phyloP scores from a whole-genome alignment of 495 filamentous ascomycete species.

The Neurospora discreta region DNA sequence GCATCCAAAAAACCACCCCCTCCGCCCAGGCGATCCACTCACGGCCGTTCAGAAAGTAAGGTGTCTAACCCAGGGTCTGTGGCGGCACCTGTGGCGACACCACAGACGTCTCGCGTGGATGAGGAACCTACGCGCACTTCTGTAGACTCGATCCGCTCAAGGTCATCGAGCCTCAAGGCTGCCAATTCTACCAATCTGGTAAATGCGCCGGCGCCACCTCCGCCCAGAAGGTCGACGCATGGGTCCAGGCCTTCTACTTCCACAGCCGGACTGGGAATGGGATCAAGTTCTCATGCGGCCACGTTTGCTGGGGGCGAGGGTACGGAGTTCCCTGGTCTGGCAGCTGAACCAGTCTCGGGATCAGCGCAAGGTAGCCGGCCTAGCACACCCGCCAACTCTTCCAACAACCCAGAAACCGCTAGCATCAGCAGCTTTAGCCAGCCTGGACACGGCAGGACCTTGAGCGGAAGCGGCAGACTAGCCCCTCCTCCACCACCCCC shows the following conservation, averaged over 20 bases:
- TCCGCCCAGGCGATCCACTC: constrained; percentile 35
- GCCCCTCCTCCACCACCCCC: constrained; percentile 35
- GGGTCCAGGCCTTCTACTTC: constrained; percentile 16
- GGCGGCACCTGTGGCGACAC: neutral
- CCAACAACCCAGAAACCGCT: neutral
- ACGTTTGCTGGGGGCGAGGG: constrained; percentile 2
- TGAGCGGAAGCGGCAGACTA: constrained; percentile 13
- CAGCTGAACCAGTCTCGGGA: neutral
- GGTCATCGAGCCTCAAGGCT: constrained; percentile 28
- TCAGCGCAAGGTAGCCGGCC: neutral
- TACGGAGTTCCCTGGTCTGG: neutral
- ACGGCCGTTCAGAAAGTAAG: constrained; percentile 30
- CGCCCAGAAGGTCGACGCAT: constrained; percentile 30
- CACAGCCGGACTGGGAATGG: neutral
- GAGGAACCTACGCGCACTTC: constrained; percentile 28
- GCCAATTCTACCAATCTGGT: constrained; percentile 1
- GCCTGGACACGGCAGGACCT: neutral
- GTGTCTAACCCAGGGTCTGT: constrained; percentile 14
- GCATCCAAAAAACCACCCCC: constrained; percentile 31
- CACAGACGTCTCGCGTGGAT: constrained; percentile 20
- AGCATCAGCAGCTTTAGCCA: neutral
- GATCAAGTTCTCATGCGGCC: constrained; percentile 5
- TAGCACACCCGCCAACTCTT: neutral
- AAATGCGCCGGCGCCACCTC: constrained; percentile 31
- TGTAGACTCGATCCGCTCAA: constrained; percentile 30